Conservation (phyloP, 352 stramenopile species). For the Discostella stelligera region DNA sequence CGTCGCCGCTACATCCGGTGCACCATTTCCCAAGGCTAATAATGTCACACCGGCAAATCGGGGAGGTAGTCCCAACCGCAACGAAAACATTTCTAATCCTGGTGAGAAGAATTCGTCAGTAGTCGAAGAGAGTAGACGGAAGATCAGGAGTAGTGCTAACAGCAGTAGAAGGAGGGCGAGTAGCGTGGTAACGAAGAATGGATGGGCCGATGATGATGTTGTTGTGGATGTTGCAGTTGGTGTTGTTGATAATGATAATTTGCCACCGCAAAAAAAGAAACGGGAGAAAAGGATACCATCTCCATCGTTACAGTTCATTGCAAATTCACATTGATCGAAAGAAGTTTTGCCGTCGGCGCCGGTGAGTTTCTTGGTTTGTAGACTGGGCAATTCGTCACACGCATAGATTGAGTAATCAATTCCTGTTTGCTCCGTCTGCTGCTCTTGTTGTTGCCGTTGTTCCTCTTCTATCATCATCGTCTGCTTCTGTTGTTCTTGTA, state of each 20-base stretch:
- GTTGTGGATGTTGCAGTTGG: background rate
- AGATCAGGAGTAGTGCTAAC: slow-evolving; percentile 51
- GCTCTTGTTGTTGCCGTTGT: background rate
- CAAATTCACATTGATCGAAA: slow-evolving; percentile 41
- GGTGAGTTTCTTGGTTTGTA: background rate
- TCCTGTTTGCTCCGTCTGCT: background rate
- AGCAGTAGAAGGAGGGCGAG: slow-evolving; percentile 30
- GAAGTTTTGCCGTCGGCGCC: background rate
- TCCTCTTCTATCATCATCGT: background rate
- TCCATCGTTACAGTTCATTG: slow-evolving; percentile 45
- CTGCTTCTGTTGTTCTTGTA: too few relatives aligned
- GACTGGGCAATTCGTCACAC: background rate
- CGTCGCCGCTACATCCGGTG: slow-evolving; percentile 89
- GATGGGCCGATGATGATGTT: background rate
- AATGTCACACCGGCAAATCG: slow-evolving; percentile 93
- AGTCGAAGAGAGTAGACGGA: slow-evolving; percentile 88
- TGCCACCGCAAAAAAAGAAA: slow-evolving; percentile 20
- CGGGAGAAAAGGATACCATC: slow-evolving; percentile 35
- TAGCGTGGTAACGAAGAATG: slow-evolving; percentile 3
- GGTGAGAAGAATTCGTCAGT: slow-evolving; percentile 92
- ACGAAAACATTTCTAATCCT: slow-evolving; percentile 91
- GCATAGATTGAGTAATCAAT: background rate
- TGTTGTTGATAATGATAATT: slow-evolving; percentile 7
- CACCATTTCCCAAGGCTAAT: slow-evolving; percentile 94
- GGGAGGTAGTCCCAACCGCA: slow-evolving; percentile 73